Evolutionary conservation across 208 protist species (phyloP), one percentile per base, ranked within the genome.

Genomic region (Leptomonas seymouri): DNA sequence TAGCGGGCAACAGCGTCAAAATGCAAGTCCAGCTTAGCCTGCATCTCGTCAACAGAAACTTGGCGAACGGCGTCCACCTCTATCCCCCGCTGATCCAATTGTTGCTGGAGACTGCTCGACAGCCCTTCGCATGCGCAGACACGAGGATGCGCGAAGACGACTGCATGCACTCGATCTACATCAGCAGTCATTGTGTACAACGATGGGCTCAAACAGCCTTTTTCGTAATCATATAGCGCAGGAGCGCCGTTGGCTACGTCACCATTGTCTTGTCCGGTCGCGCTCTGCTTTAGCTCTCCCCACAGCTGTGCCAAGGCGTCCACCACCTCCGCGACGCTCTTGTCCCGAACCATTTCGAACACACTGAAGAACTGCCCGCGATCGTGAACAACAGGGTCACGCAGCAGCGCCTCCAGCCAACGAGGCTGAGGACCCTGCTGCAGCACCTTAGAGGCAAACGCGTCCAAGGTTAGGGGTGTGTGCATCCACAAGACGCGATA

Each of bases 401-500:
- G 75, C 50, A 86, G 44, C 14, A 92, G 54, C 11, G 57, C 58
- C 44, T 78, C 69, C 25, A 94, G 39, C 61, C 87, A 86, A 4
- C 71, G 20, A 3, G 48, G 30, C 1, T 71, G 53, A 15, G 91
- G 27, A 11, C 81, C 74, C 30, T 78, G 77, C 50, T 70, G 76
- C 39, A 92, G 50, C 36, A 89, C 62, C 15, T 28, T 20, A 8
- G 82, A 76, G 18, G 76, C 91, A 78, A 85, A 92, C 6, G 69
- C 74, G 67, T 95, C 87, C n/a, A 83, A 70, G n/a, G 67, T 64
- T n/a, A 93, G 45, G 8, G 71, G 46, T 2, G 64, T 51, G 49
- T 80, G 49, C 56, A 86, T 74, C 93, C 93, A 97, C 46, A 84
- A 64, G 57, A 72, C 66, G 28, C 91, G 91, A 53, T 79, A 81